Percentiles rank a stretch among this genome's conserved stretches.
phyloP scores from a whole-genome alignment of 2,329 filamentous ascomycete genomes.

The Neoascochyta sp. region DNA sequence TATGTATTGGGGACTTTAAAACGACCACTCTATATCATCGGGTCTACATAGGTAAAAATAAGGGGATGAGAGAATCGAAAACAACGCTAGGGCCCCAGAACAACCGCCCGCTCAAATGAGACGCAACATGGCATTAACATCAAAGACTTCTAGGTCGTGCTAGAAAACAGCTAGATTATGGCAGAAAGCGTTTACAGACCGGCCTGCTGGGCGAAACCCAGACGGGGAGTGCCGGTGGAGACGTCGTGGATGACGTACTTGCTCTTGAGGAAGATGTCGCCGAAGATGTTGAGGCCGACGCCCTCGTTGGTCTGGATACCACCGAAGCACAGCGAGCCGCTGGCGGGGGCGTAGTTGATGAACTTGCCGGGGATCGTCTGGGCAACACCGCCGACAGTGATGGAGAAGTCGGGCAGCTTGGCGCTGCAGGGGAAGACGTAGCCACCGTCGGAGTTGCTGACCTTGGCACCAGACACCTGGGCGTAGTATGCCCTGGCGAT shows the following conservation, averaged over 20 bases:
- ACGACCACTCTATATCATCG: too few species aligned
- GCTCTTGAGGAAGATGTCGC: constrained; percentile 75
- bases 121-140: too few species aligned
- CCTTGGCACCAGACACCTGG: constrained; percentile 51
- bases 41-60: too few species aligned
- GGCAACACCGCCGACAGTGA: constrained; percentile 49
- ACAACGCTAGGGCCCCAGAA: too few species aligned
- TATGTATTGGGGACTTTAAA: too few species aligned
- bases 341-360: constrained; percentile 52
- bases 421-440: constrained; percentile 54
- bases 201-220: constrained; percentile 46
- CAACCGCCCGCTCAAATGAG: too few species aligned
- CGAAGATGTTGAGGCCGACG: constrained; percentile 66
- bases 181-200: constrained; percentile 18
- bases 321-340: constrained; percentile 61
- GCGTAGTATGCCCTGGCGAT: constrained; percentile 60
- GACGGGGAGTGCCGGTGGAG: constrained; percentile 31
- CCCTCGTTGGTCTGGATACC: constrained; percentile 64
- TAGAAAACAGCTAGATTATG: too few species aligned
- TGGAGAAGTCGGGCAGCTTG: constrained; percentile 51
- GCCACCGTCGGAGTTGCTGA: constrained; percentile 50
- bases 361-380: constrained; percentile 52
- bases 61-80: too few species aligned
- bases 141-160: too few species aligned
- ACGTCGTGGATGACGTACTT: constrained; percentile 62